phyloP scores from a whole-genome alignment of 2,329 filamentous ascomycete genomes.

The Trichoderma sp. region DNA sequence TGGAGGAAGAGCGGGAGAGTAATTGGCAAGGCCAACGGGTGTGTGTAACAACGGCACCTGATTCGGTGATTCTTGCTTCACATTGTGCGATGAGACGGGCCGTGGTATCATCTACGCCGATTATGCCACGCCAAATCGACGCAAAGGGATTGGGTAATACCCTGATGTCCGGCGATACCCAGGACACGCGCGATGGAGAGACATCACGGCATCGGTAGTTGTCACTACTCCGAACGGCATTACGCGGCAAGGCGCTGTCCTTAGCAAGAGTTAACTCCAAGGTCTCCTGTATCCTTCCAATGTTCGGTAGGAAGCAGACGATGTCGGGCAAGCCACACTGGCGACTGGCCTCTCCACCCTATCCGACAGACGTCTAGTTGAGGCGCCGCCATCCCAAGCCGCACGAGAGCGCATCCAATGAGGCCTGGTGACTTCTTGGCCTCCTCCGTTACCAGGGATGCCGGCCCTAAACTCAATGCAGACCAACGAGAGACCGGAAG shows the following conservation, averaged over 20 bases:
- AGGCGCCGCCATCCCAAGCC: not conserved
- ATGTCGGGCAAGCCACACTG: no score
- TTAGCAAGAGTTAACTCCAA: no score
- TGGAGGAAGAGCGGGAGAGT: not conserved
- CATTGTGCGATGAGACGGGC: not conserved
- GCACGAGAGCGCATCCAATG: not conserved
- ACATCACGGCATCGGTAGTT: no score
- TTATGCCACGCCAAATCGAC: not conserved
- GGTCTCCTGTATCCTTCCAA: no score
- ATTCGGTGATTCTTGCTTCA: not conserved
- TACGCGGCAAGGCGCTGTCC: no score
- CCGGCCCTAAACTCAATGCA: no score
- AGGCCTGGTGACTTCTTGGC: not conserved
- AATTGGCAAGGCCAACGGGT: not conserved
- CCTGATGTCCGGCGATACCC: no score
- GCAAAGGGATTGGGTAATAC: no score
- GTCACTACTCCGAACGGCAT: no score
- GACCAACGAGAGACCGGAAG: no score
- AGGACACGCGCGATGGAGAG: no score
- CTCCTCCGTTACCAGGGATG: not conserved
- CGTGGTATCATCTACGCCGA: not conserved
- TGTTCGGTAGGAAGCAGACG: no score
- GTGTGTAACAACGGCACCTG: not conserved
- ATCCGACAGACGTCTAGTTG: not conserved
- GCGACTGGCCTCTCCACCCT: not conserved